Evolutionary conservation across 1,284 basidiomycete genomes (phyloP), one percentile per base, ranked within the genome.

Genomic region (Sanghuangporus baumii): DNA sequence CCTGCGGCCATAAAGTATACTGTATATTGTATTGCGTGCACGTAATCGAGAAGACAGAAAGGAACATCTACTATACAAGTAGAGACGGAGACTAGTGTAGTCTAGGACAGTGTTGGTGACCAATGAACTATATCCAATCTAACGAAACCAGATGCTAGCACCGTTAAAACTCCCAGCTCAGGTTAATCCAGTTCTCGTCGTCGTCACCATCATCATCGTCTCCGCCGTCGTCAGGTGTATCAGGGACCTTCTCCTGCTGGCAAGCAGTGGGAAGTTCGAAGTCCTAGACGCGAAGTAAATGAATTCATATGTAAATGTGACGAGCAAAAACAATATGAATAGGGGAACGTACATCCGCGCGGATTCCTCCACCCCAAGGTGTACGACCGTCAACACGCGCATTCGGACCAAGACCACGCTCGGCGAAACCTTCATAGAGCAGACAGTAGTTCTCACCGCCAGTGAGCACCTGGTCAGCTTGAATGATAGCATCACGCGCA

Each of bases 291-390:
- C 23, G 47, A 36, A 50, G 36, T 62, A 48, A 37, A 1, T 0
- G 56, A 70, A 70, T 56, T 65, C 67, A 20, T 74, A 70, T 74
- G 60, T 65, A 73, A 9, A 55, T 74, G 48, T 66, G 64, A 9
- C 65, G 60, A 18, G 66, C 69, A 6, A 74, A 73, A 31, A 43
- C 72, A 72, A 72, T 73, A 31, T 23, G 71, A 61, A 23, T 6
- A 18, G 11, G n/a, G 7, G n/a, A 56, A 63, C 58, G 54, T 43
- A 63, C 87, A 63, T 89, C 77, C 14, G 78, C 80, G 60, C 89
- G 79, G 56, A 87, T 74, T 68, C 95, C 96, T 81, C 94, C 93
- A 69, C 95, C 95, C 96, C 95, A 97, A n/a, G 94, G 94, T 5
- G 92, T 93, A 63, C 83, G 79, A 52, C 91, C 91, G 43, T 83